Base-by-base conservation (phyloP, 768 basidiomycete genomes). In the Phallus indusiatus region DNA sequence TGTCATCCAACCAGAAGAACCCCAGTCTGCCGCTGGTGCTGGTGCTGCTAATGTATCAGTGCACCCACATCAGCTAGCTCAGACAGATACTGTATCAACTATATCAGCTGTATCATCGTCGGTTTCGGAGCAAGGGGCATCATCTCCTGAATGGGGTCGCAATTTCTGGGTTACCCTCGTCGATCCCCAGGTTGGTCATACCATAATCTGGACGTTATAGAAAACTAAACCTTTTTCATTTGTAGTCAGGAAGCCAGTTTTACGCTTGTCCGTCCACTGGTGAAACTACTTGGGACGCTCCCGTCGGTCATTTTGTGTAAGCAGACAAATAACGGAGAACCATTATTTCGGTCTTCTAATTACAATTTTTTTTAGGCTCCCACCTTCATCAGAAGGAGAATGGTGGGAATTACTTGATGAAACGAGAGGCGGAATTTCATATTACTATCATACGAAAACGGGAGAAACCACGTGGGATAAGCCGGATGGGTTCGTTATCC, bases 401-500 rank as follows among this genome's bases (percentile, higher is more conserved):
- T 96, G 94, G 93, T 97, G 94, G 94, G 94, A 96, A 71, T 79
- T 96, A 60, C 77, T 77, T 49, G 94, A 97, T 68, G 88, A 91
- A 37, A 81, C 84, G 49, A 79, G 90, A 54, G 87, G 84, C 49
- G 90, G 90, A 33, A 75, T 93, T 58, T 83, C 89, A 3, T 97
- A 97, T 70, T 97, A 93, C 72, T 94, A 95, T 72, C 93, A 94
- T 66, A 96, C 93, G 10, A 86, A 91, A 70, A 86, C 90, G 1
- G 86, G 87, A 1, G 87, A 90, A 65, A 95, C 94, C 1, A 86
- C 90, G 36, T 97, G 94, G 94, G 90, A 90, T 60, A 81, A 87
- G n/a, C 94, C 94, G 14, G 72, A 78, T 21, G 88, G 85, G 35
- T 94, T 96, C 69, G 87, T 97, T 33, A 95, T 97, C 61, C 94